These are phyloP conservation scores for Luffa aegyptiaca DNA, from an alignment of 306 rosid genomes.

Conservation along the genomic window DNA sequence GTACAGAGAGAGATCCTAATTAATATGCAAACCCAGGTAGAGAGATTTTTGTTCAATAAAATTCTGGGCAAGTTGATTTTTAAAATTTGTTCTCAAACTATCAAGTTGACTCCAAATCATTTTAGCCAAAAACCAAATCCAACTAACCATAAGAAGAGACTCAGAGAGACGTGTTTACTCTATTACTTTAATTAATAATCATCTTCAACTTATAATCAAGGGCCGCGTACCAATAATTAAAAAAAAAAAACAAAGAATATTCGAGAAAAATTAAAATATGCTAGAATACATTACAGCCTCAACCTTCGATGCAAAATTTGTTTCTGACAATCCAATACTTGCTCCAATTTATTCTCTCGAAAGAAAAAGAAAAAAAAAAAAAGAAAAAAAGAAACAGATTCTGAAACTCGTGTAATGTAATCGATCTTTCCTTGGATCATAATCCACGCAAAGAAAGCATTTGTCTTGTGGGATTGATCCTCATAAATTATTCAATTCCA, in stretches of 20 bases:
- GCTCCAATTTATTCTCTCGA: background rate
- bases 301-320: background rate
- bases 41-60: no score
- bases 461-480: background rate
- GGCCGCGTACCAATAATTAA: no score
- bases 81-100: no score
- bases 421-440: background rate
- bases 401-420: background rate
- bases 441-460: background rate
- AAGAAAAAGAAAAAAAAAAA: background rate
- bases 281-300: background rate
- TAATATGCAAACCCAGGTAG: no score
- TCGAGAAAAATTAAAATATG: background rate
- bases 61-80: no score
- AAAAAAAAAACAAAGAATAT: background rate
- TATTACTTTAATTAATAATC: no score
- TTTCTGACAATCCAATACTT: background rate
- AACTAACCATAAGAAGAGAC: no score
- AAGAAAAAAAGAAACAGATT: background rate
- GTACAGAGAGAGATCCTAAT: no score
- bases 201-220: no score
- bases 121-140: no score
- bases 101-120: no score
- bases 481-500: background rate
- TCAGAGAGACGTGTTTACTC: no score